These are phyloP conservation scores for Prunella vulgaris DNA, from an alignment of 257 asterid species.

Conservation along the genomic window DNA sequence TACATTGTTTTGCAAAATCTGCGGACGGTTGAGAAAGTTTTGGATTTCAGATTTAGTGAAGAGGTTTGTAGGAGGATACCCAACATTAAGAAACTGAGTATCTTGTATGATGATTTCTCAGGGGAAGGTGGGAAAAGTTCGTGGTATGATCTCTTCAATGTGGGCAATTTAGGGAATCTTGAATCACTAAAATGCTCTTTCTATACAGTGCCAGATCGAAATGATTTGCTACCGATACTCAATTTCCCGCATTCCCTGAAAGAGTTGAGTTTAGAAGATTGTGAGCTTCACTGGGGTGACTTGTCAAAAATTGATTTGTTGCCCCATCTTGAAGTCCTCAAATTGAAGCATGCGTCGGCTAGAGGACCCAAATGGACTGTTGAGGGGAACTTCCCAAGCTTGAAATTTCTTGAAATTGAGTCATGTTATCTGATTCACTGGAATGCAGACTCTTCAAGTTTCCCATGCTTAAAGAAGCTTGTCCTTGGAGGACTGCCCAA, in stretches of 20 bases:
- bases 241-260: background rate
- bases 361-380: background rate
- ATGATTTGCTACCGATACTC: background rate
- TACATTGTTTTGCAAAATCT: background rate
- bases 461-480: background rate
- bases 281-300: background rate
- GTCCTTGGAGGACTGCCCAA: background rate
- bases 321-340: background rate
- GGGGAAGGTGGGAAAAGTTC: background rate
- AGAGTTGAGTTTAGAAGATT: background rate
- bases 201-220: background rate
- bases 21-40: background rate
- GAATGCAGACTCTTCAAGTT: background rate
- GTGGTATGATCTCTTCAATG: background rate
- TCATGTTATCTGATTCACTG: background rate
- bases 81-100: background rate
- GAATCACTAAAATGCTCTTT: background rate
- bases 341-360: background rate
- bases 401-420: background rate
- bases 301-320: background rate
- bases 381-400: background rate
- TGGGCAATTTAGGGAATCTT: background rate
- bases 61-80: slow-evolving; percentile 16
- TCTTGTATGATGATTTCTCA: background rate
- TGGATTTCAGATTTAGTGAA: background rate